Percentiles rank a stretch among this genome's conserved stretches.
Evolutionary conservation across 495 filamentous ascomycete genomes (phyloP).

Genomic region (Achaetomiella virescens): DNA sequence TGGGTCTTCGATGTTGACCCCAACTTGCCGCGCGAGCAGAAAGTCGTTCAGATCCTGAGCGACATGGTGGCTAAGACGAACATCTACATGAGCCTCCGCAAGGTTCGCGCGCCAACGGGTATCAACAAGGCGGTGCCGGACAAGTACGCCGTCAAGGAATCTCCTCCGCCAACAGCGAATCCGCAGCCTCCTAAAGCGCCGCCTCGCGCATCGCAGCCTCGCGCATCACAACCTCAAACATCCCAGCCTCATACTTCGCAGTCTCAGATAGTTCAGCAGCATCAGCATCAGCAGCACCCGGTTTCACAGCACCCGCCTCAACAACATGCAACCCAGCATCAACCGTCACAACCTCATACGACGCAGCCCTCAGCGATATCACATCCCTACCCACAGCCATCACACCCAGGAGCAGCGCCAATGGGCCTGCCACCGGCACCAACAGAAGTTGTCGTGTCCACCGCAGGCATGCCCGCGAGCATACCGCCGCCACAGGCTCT

Average conservation of each 20-base stretch:
- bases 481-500: background rate
- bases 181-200: background rate
- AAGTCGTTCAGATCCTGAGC: conserved; percentile 34
- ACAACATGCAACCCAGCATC: background rate
- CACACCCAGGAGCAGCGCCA: too few species aligned
- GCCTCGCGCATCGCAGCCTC: background rate
- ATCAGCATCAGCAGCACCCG: conserved; percentile 7
- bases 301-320: background rate
- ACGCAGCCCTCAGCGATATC: background rate
- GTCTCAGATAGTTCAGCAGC: conserved; percentile 7
- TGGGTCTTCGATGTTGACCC: conserved; percentile 60
- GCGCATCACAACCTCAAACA: background rate
- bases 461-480: background rate
- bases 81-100: conserved; percentile 38
- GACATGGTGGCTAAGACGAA: conserved; percentile 38
- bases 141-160: conserved; percentile 36
- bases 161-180: conserved; percentile 15
- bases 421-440: background rate
- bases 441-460: background rate
- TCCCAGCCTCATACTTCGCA: background rate
- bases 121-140: conserved; percentile 31
- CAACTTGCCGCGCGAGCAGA: conserved; percentile 36
- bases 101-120: conserved; percentile 40
- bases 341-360: background rate
- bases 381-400: background rate